phyloP scores from a whole-genome alignment of 768 basidiomycete genomes.

The Polyporus arcularius region DNA sequence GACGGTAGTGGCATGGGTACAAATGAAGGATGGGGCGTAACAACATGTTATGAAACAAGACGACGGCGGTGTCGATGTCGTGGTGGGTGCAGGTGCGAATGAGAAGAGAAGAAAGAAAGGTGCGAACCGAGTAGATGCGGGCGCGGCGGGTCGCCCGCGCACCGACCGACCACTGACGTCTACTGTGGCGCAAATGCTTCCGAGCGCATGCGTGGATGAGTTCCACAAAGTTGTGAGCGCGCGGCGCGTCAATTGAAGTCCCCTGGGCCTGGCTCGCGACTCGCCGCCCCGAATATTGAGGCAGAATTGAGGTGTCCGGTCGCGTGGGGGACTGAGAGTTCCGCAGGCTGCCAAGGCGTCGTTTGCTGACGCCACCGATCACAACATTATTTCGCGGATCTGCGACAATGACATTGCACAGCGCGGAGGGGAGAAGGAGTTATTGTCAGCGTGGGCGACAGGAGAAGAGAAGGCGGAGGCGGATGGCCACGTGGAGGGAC shows the following conservation, averaged over 20 bases:
- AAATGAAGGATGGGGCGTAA: no score
- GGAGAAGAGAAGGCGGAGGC: background rate
- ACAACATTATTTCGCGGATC: constrained; percentile 58
- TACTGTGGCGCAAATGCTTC: no score
- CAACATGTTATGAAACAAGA: no score
- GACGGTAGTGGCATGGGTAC: no score
- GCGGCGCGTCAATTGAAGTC: background rate
- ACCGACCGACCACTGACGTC: no score
- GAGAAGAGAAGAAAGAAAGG: no score
- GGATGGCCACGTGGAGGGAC: background rate
- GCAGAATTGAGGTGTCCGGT: background rate
- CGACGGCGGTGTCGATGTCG: no score
- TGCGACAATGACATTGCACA: constrained; percentile 18
- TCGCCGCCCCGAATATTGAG: no score
- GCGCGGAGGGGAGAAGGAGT: constrained; percentile 3
- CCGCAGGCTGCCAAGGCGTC: background rate
- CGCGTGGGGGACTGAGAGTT: background rate
- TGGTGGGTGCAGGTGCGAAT: no score
- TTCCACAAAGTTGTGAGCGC: background rate
- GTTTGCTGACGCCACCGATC: constrained; percentile 2
- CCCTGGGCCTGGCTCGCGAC: background rate
- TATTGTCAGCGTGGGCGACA: background rate
- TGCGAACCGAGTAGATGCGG: no score
- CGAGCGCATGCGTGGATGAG: no score
- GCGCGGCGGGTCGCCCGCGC: no score